These are phyloP conservation scores for Chimonanthus salicifolius DNA, from an alignment of 164 flowering plant genomes.

Conservation along the genomic window DNA sequence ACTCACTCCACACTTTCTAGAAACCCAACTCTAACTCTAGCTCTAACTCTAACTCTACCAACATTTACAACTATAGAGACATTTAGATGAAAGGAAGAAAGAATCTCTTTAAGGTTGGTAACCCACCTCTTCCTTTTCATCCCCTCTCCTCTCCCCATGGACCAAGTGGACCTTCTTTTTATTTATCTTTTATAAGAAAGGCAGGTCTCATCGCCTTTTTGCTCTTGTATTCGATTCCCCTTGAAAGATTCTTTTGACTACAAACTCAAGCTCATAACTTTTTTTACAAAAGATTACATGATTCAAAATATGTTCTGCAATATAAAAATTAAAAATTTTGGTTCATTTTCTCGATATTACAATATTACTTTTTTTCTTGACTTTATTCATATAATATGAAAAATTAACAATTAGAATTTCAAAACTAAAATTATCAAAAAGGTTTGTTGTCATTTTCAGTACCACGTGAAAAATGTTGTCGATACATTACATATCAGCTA, in stretches of 20 bases:
- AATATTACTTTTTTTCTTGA: no score
- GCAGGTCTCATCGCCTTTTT: constrained; percentile 4
- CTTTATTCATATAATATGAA: no score
- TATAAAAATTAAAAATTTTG: no score
- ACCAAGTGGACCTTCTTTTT: constrained; percentile 7
- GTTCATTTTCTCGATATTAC: no score
- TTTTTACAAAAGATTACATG: not conserved
- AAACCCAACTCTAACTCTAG: not conserved
- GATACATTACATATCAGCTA: no score
- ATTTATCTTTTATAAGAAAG: not conserved
- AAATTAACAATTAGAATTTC: no score
- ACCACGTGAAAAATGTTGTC: no score
- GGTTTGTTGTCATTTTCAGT: no score
- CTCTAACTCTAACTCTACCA: not conserved
- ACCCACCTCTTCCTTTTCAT: not conserved
- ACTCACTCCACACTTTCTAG: not conserved
- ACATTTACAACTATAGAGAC: not conserved
- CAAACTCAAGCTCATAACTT: not conserved
- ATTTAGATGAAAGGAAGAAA: not conserved
- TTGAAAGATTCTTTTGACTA: constrained; percentile 5
- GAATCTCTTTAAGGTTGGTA: constrained; percentile 2
- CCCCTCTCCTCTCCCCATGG: constrained; percentile 4
- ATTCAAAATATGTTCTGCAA: not conserved
- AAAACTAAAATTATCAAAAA: no score
- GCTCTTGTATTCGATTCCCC: not conserved